phyloP scores from a whole-genome alignment of 2,329 filamentous ascomycete species.

The Nemania serpens region DNA sequence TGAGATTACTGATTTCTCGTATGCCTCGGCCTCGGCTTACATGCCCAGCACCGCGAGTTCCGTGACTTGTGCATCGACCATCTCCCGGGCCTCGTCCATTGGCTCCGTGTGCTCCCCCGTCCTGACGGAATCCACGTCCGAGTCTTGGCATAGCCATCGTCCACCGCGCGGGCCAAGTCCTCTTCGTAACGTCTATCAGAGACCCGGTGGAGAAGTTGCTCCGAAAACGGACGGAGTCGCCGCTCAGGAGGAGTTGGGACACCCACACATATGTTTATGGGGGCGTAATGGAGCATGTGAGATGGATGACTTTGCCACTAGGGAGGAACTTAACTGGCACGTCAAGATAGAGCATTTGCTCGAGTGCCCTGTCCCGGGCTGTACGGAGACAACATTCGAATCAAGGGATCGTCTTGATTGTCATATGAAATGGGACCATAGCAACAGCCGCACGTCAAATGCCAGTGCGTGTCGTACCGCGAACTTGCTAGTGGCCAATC shows the following conservation, averaged over 20 bases:
- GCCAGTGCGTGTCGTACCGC: conserved; percentile 26
- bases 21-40: background rate
- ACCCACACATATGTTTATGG: conserved; percentile 48
- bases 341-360: conserved; percentile 51
- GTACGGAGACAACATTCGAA: conserved; percentile 45
- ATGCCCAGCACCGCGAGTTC: conserved; percentile 24
- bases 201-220: background rate
- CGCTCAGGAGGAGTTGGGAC: conserved; percentile 24
- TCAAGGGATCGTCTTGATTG: conserved; percentile 43
- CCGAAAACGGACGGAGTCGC: conserved; percentile 28
- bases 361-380: conserved; percentile 47
- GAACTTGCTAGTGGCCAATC: conserved; percentile 23
- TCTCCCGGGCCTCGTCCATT: conserved; percentile 26
- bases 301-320: conserved; percentile 44
- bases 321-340: conserved; percentile 48
- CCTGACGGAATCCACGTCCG: conserved; percentile 28
- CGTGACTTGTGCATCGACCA: conserved; percentile 25
- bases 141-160: conserved; percentile 6
- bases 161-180: conserved; percentile 30
- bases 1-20: conserved; percentile 17
- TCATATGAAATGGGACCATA: conserved; percentile 47
- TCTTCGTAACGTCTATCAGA: conserved; percentile 21
- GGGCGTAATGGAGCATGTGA: conserved; percentile 40
- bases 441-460: conserved; percentile 25
- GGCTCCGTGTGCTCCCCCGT: conserved; percentile 29